Conservation (phyloP, 2,329 filamentous ascomycete genomes). For the Aureobasidium melanogenum region DNA sequence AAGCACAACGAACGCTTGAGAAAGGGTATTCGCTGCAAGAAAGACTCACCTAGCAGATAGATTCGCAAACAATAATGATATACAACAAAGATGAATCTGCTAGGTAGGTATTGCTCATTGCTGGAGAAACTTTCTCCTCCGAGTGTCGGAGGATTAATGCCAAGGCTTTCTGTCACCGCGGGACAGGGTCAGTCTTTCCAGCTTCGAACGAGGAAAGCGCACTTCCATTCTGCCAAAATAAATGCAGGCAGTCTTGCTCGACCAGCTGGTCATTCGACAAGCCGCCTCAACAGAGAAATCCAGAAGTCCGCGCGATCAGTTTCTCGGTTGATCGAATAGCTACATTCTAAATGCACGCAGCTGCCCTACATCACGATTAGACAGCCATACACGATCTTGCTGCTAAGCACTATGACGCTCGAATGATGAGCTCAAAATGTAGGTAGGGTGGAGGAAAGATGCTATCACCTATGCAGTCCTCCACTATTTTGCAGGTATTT, state of each 20-base stretch:
- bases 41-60: neutral
- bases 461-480: neutral
- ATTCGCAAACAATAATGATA: neutral
- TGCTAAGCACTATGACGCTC: neutral
- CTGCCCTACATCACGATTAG: neutral
- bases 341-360: neutral
- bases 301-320: neutral
- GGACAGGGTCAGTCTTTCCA: neutral
- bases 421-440: neutral
- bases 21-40: neutral
- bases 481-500: neutral
- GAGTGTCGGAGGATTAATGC: neutral
- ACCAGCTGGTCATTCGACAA: neutral
- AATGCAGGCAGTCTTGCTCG: too few relatives aligned
- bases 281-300: neutral
- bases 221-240: neutral
- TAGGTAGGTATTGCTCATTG: conserved; percentile 1
- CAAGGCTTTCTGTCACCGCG: neutral
- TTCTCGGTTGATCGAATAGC: neutral
- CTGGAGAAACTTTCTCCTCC: conserved; percentile 9
- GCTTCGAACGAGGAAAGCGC: neutral
- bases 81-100: neutral
- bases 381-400: neutral
- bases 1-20: neutral
- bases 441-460: neutral